phyloP scores from a whole-genome alignment of 805 yeast genomes.

The Saccharomycopsis olivae region DNA sequence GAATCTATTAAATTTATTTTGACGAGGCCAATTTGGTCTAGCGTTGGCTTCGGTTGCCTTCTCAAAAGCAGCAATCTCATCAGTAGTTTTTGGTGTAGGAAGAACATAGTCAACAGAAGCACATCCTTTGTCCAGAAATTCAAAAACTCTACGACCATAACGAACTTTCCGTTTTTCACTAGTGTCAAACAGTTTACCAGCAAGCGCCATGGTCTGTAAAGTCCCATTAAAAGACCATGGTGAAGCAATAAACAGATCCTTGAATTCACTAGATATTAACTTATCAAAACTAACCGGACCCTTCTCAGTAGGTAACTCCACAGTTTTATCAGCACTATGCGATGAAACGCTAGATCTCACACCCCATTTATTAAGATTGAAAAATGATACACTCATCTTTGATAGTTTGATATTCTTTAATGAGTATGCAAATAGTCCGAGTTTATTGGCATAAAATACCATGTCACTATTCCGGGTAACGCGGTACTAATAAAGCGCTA shows the following conservation, averaged over 20 bases:
- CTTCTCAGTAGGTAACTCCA: slow-evolving; percentile 23
- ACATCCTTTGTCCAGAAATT: slow-evolving; percentile 55
- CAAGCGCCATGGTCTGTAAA: slow-evolving; percentile 66
- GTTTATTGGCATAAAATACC: too few species aligned
- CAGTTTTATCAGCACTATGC: slow-evolving; percentile 27
- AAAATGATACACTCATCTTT: slow-evolving; percentile 9
- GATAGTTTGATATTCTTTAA: not conserved
- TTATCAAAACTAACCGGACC: slow-evolving; percentile 21
- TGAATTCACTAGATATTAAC: slow-evolving; percentile 18
- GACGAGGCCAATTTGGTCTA: slow-evolving; percentile 45
- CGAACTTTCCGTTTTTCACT: slow-evolving; percentile 41
- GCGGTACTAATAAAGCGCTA: too few species aligned
- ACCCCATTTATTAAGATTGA: slow-evolving; percentile 22
- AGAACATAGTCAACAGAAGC: slow-evolving; percentile 69
- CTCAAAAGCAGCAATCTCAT: slow-evolving; percentile 25
- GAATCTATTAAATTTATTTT: slow-evolving; percentile 63
- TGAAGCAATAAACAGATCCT: too few species aligned
- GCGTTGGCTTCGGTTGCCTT: slow-evolving; percentile 29
- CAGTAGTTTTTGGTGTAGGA: slow-evolving; percentile 24
- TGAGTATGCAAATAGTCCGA: too few species aligned
- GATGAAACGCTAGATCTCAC: slow-evolving; percentile 25
- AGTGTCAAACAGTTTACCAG: slow-evolving; percentile 33
- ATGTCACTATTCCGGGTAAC: too few species aligned
- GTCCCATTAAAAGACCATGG: slow-evolving; percentile 49
- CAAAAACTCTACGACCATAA: slow-evolving; percentile 63